Conservation (phyloP, 768 basidiomycete species). For the Cystobasidiopsis lactophilus region DNA sequence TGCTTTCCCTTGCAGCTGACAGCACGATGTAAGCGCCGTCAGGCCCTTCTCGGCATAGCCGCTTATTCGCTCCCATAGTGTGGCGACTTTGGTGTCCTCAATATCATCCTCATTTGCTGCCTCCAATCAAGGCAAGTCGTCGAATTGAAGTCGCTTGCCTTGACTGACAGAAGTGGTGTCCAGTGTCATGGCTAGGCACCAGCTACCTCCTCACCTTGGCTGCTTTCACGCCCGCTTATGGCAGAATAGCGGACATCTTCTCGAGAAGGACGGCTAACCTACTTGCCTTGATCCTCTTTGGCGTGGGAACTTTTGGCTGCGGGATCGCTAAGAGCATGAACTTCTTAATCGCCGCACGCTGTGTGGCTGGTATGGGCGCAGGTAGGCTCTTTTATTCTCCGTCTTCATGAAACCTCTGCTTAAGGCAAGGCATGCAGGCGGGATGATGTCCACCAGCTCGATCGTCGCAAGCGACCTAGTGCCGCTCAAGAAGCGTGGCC, state of each 20-base stretch:
- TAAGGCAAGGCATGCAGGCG: conserved; percentile 39
- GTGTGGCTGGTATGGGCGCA: conserved; percentile 76
- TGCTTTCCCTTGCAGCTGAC: too few species aligned
- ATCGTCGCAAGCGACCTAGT: conserved; percentile 72
- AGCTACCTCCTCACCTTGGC: conserved; percentile 15
- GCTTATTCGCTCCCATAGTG: too few species aligned
- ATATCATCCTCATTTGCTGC: background rate
- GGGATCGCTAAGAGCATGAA: conserved; percentile 74
- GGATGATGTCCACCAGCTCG: conserved; percentile 25
- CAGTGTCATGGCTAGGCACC: conserved; percentile 53
- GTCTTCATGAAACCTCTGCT: background rate
- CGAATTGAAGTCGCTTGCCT: too few species aligned
- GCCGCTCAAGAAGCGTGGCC: conserved; percentile 61
- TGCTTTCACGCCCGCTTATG: conserved; percentile 23
- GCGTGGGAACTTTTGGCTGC: conserved; percentile 63
- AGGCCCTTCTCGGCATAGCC: too few species aligned
- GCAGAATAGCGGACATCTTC: conserved; percentile 24
- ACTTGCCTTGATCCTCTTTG: conserved; percentile 59
- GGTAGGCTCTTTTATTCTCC: conserved; percentile 1
- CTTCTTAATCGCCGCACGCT: conserved; percentile 51
- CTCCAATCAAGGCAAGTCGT: conserved; percentile 1
- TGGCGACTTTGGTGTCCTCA: background rate
- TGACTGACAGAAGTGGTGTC: too few species aligned
- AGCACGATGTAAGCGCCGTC: too few species aligned
- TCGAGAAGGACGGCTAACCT: conserved; percentile 65